Evolutionary conservation across 805 yeast species (phyloP).

Genomic region (Dipodascus albidus): DNA sequence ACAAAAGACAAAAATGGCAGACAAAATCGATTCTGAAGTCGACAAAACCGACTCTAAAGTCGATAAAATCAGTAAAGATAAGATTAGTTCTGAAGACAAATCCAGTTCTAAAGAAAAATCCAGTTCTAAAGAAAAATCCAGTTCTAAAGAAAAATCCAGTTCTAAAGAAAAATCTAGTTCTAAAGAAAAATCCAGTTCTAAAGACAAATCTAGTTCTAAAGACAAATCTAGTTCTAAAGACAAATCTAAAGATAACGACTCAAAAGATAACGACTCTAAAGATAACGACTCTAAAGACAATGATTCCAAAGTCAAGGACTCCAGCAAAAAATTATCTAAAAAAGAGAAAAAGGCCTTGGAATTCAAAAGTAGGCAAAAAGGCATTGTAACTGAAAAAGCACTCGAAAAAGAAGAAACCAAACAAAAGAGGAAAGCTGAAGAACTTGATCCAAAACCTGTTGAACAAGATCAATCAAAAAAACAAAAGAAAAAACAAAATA

Average conservation of each 20-base stretch:
- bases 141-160: no score
- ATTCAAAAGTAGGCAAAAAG: slow-evolving; percentile 16
- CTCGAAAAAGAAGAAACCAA: slow-evolving; percentile 6
- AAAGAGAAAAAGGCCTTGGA: slow-evolving; percentile 22
- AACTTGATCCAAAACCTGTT: slow-evolving; percentile 33
- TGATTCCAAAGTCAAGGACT: slow-evolving; percentile 3
- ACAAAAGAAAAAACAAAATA: slow-evolving; percentile 63
- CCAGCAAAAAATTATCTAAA: slow-evolving; percentile 18
- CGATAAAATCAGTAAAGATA: no score
- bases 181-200: no score
- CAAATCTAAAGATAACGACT: no score
- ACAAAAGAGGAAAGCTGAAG: slow-evolving; percentile 4
- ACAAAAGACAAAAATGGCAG: not conserved
- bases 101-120: no score
- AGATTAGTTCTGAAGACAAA: no score
- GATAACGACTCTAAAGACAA: not conserved
- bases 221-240: no score
- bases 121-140: no score
- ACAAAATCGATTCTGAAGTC: not conserved
- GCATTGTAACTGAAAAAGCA: slow-evolving; percentile 5
- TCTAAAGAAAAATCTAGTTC: no score
- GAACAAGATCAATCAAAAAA: slow-evolving; percentile 31
- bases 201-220: no score
- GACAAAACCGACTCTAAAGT: no score
- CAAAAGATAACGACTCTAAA: no score